A percentile compares a stretch with the other conserved stretches of the same genome.
These are phyloP conservation scores for Silene vulgaris DNA, from an alignment of 179 eudicot species.

Conservation along the genomic window DNA sequence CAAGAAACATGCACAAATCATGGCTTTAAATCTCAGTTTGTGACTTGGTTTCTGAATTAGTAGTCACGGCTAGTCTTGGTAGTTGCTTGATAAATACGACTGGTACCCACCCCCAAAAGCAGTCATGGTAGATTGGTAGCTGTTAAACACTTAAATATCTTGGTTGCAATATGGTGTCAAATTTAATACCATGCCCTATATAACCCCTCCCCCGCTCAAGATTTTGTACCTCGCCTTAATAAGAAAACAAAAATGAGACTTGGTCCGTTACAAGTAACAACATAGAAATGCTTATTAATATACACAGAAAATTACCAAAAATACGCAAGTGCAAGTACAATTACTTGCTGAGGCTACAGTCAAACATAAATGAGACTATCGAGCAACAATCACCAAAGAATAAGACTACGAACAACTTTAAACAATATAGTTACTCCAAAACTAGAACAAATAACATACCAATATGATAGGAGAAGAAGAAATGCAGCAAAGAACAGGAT, in stretches of 20 bases:
- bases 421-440: slow-evolving; percentile 12
- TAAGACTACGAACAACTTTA: not conserved
- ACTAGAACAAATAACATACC: slow-evolving; percentile 44
- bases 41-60: too few relatives aligned
- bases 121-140: too few relatives aligned
- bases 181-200: too few relatives aligned
- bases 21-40: too few relatives aligned
- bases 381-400: not conserved
- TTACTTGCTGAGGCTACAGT: not conserved
- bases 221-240: not conserved
- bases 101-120: too few relatives aligned
- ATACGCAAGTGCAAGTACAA: not conserved
- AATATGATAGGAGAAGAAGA: slow-evolving; percentile 85
- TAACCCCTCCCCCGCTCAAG: not conserved
- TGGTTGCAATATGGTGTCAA: too few relatives aligned
- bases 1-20: too few relatives aligned
- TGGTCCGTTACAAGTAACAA: not conserved
- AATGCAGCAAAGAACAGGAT: slow-evolving; percentile 81
- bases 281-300: not conserved
- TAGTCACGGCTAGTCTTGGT: too few relatives aligned
- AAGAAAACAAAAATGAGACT: too few relatives aligned
- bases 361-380: not conserved
- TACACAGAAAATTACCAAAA: not conserved
- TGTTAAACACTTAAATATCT: too few relatives aligned
- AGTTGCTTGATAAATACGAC: too few relatives aligned